phyloP scores from a whole-genome alignment of 2,329 filamentous ascomycete genomes.

The Neophaeococcomyces aloes region DNA sequence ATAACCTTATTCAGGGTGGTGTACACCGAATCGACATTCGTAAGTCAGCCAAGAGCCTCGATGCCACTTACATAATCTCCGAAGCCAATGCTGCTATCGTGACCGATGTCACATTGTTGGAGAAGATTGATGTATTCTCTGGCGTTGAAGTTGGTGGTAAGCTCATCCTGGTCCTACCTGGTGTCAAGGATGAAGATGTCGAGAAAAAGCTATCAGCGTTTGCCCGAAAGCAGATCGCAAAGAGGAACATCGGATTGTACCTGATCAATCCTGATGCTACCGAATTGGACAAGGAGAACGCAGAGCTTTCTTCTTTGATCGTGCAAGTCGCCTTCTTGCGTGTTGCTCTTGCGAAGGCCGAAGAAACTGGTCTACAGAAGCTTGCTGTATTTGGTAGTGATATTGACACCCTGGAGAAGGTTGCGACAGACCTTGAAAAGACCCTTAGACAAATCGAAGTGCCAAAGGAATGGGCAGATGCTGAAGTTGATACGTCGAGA shows the following conservation, averaged over 20 bases:
- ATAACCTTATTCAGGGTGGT: conserved; percentile 62
- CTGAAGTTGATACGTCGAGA: conserved; percentile 48
- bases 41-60: conserved; percentile 68
- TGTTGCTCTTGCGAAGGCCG: conserved; percentile 57
- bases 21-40: conserved; percentile 75
- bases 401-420: conserved; percentile 51
- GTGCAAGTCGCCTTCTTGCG: conserved; percentile 76
- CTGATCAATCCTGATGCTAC: conserved; percentile 62
- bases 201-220: conserved; percentile 70
- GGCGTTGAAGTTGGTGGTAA: conserved; percentile 60
- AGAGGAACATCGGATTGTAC: conserved; percentile 61
- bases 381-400: conserved; percentile 52
- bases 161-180: conserved; percentile 64
- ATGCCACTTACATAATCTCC: conserved; percentile 71
- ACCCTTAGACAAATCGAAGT: conserved; percentile 64
- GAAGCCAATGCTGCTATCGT: conserved; percentile 71
- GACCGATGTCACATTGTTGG: conserved; percentile 67
- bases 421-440: conserved; percentile 51
- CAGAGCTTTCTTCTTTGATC: conserved; percentile 53
- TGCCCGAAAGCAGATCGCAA: conserved; percentile 60
- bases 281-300: conserved; percentile 56
- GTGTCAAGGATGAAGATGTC: conserved; percentile 74
- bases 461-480: conserved; percentile 68
- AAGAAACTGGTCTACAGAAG: conserved; percentile 54
- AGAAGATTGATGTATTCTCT: conserved; percentile 62